phyloP scores from a whole-genome alignment of 75 land plant species.

The Adiantum capillusveneris region DNA sequence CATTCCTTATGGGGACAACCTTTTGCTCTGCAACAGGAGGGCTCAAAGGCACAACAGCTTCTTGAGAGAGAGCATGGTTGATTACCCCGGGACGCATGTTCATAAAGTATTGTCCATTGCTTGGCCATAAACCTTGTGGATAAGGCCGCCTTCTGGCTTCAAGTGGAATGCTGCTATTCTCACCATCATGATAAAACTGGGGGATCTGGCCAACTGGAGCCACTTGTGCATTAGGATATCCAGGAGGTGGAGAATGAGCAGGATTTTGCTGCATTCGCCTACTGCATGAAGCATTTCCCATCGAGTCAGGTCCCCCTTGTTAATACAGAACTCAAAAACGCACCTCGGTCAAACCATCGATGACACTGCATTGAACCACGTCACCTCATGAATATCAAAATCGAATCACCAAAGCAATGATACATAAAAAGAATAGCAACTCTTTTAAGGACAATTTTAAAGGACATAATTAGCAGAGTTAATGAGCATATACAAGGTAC shows the following conservation, averaged over 20 bases:
- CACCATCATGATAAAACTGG: constrained; percentile 21
- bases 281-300: constrained; percentile 30
- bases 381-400: no score
- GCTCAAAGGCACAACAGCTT: constrained; percentile 21
- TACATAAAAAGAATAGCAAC: no score
- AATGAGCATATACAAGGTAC: no score
- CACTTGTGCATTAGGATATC: constrained; percentile 16
- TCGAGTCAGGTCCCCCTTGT: background rate
- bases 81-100: constrained; percentile 11
- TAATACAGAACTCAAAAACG: no score
- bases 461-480: no score
- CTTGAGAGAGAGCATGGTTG: background rate
- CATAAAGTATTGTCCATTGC: constrained; percentile 35
- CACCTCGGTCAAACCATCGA: no score
- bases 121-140: constrained; percentile 20
- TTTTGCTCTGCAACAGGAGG: constrained; percentile 35
- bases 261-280: constrained; percentile 20
- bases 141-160: constrained; percentile 7
- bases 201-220: constrained; percentile 14
- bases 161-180: constrained; percentile 17
- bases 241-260: constrained; percentile 17
- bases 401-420: no score
- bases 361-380: no score
- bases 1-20: constrained; percentile 47
- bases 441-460: no score